Conservation (phyloP, 2,329 filamentous ascomycete species). For the Diaporthe longicolla region DNA sequence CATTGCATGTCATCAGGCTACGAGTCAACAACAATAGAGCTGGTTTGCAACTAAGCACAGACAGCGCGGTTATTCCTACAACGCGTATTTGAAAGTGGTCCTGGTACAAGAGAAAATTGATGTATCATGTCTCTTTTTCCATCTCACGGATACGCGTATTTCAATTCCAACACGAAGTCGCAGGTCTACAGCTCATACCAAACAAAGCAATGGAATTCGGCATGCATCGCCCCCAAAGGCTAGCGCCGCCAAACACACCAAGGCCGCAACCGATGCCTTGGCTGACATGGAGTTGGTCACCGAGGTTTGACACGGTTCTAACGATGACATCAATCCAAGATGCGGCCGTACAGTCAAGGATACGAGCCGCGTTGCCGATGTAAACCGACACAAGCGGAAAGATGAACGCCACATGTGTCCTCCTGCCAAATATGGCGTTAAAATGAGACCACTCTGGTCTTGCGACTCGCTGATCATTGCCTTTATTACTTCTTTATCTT, state of each 20-base stretch:
- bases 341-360: too few relatives aligned
- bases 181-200: not conserved
- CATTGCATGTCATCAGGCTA: not conserved
- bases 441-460: not conserved
- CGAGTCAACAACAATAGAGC: not conserved
- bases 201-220: not conserved
- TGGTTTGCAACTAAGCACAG: not conserved
- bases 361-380: not conserved
- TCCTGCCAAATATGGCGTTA: not conserved
- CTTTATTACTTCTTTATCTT: not conserved
- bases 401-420: not conserved
- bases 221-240: not conserved
- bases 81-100: not conserved
- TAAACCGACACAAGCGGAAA: not conserved
- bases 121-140: not conserved
- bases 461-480: not conserved
- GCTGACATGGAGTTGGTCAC: constrained; percentile 15
- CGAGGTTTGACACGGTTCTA: not conserved
- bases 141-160: not conserved
- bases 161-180: not conserved
- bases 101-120: not conserved
- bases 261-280: not conserved
- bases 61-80: not conserved
- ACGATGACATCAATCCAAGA: not conserved
- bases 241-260: not conserved